Conservation (phyloP, 2,329 filamentous ascomycete genomes). For the Sphaerulina musiva region DNA sequence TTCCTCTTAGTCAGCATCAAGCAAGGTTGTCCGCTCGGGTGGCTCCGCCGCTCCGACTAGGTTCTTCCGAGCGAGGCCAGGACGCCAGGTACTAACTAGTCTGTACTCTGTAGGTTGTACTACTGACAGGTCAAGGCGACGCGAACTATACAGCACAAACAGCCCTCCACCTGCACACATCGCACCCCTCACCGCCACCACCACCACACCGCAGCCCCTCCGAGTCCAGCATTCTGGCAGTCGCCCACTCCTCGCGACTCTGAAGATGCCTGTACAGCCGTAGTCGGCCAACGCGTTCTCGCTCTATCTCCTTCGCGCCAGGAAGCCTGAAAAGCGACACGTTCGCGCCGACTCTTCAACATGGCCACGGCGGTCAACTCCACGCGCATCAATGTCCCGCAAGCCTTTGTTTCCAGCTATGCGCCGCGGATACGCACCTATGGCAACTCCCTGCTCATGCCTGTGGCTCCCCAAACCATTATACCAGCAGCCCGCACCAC, state of each 20-base stretch:
- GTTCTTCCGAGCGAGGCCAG: too few relatives aligned
- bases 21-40: too few relatives aligned
- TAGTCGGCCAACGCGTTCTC: conserved; percentile 4
- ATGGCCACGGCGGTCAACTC: conserved; percentile 26
- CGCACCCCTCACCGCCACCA: too few relatives aligned
- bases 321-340: neutral
- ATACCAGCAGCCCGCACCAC: conserved; percentile 73
- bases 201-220: neutral
- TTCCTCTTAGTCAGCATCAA: too few relatives aligned
- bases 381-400: conserved; percentile 53
- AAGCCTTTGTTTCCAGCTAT: conserved; percentile 86
- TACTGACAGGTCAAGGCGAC: too few relatives aligned
- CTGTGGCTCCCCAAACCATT: conserved; percentile 66
- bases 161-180: too few relatives aligned
- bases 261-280: conserved; percentile 22
- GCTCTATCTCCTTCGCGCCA: conserved; percentile 14
- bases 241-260: conserved; percentile 19
- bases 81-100: too few relatives aligned
- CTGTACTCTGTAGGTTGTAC: too few relatives aligned
- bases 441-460: conserved; percentile 84
- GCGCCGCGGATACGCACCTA: conserved; percentile 84
- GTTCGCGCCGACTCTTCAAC: conserved; percentile 10
- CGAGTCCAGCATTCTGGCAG: neutral
- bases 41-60: too few relatives aligned
- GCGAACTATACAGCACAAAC: too few relatives aligned